phyloP scores from a whole-genome alignment of 257 asterid species.

The Anisodus acutangulus region DNA sequence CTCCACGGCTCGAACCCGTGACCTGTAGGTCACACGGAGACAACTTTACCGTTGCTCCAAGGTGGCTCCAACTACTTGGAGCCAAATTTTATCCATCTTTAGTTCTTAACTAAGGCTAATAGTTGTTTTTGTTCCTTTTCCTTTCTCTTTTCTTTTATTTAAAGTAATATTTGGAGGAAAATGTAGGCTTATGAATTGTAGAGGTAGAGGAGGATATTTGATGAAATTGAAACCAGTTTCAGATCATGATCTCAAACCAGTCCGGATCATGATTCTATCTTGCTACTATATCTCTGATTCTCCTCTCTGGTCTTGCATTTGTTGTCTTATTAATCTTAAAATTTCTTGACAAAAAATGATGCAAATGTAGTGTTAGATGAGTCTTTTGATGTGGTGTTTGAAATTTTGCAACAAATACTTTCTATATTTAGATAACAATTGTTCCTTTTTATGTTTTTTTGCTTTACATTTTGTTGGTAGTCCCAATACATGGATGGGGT shows the following conservation, averaged over 20 bases:
- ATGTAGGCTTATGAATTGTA: not conserved
- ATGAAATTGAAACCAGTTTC: slow-evolving; percentile 11
- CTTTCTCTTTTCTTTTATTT: not conserved
- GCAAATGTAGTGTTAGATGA: not conserved
- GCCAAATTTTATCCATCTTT: not conserved
- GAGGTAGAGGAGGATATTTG: not conserved
- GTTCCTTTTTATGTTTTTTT: slow-evolving; percentile 26
- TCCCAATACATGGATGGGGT: slow-evolving; percentile 60
- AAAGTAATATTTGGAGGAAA: not conserved
- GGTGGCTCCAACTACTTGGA: not conserved
- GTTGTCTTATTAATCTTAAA: not conserved
- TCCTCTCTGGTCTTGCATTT: slow-evolving; percentile 5
- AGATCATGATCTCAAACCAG: slow-evolving; percentile 6
- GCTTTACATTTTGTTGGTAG: slow-evolving; percentile 44
- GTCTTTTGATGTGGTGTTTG: not conserved
- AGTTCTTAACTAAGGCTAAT: not conserved
- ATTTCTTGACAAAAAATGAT: not conserved
- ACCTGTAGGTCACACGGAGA: too few relatives aligned
- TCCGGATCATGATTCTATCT: not conserved
- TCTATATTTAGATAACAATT: slow-evolving; percentile 27
- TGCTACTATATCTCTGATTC: slow-evolving; percentile 19
- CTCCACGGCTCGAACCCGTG: too few relatives aligned
- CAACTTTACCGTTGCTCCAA: too few relatives aligned
- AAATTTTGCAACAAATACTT: not conserved
- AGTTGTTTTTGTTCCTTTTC: not conserved